Percentiles rank a stretch among this genome's conserved stretches.
Evolutionary conservation across 768 basidiomycete species (phyloP).

Genomic region (Chlorophyllum brunneum): DNA sequence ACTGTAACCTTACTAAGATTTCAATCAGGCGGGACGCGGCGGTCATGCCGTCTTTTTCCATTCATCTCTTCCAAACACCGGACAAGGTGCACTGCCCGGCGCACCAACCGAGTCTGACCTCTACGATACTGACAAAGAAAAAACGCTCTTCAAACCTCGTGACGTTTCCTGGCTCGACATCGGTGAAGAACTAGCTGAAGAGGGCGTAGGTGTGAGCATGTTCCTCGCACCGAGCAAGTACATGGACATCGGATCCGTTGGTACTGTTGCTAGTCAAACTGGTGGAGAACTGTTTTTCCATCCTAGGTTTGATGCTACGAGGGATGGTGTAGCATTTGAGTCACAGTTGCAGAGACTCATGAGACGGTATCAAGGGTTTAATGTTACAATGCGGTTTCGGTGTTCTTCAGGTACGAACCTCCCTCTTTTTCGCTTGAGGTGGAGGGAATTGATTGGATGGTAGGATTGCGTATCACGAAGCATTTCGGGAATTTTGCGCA

Average conservation of each 20-base stretch:
- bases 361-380: conserved; percentile 69
- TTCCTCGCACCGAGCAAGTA: conserved; percentile 79
- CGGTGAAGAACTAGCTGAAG: conserved; percentile 84
- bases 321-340: conserved; percentile 62
- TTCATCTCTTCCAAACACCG: conserved; percentile 63
- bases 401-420: conserved; percentile 69
- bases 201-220: conserved; percentile 86
- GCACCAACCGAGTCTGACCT: conserved; percentile 59
- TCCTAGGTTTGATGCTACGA: conserved; percentile 74
- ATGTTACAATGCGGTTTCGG: conserved; percentile 76
- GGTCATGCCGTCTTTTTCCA: conserved; percentile 78
- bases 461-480: conserved; percentile 62
- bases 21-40: conserved; percentile 54
- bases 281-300: conserved; percentile 93
- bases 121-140: conserved; percentile 86
- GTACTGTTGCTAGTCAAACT: conserved; percentile 67
- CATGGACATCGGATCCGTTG: conserved; percentile 86
- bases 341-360: conserved; percentile 75
- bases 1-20: conserved; percentile 7
- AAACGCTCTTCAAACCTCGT: conserved; percentile 73
- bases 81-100: conserved; percentile 61
- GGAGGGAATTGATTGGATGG: neutral
- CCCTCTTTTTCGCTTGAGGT: neutral
- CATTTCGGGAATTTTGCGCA: conserved; percentile 74
- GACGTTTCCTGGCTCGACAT: conserved; percentile 75